Evolutionary conservation across 2,329 filamentous ascomycete species (phyloP).

Genomic region (Arthrobotrys entomopaga): DNA sequence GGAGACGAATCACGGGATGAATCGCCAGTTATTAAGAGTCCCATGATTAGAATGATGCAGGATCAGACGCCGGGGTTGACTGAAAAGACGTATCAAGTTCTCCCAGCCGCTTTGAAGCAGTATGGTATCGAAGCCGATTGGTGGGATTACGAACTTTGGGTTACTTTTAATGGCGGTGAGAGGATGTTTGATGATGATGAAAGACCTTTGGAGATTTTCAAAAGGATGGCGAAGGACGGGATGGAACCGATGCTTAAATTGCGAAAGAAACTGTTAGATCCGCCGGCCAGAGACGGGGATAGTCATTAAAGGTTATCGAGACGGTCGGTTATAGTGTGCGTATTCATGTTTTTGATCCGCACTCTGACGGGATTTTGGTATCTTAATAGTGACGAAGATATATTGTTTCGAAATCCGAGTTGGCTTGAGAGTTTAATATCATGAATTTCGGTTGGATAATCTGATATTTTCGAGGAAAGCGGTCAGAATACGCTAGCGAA

Average conservation of each 20-base stretch:
- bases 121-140: constrained; percentile 2
- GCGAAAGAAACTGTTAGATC: background rate
- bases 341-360: too few relatives aligned
- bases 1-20: background rate
- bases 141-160: constrained; percentile 16
- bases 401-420: too few relatives aligned
- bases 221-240: constrained; percentile 12
- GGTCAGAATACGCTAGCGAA: too few relatives aligned
- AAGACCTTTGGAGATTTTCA: constrained; percentile 11
- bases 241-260: constrained; percentile 7
- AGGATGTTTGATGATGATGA: constrained; percentile 19
- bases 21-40: background rate
- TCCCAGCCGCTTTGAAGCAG: constrained; percentile 5
- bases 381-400: too few relatives aligned
- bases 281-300: background rate
- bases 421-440: too few relatives aligned
- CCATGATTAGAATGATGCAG: constrained; percentile 1
- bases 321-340: background rate
- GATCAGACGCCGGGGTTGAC: background rate
- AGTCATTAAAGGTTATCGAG: background rate
- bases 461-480: too few relatives aligned
- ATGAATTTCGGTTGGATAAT: too few relatives aligned
- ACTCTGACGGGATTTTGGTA: too few relatives aligned
- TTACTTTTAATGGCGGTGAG: constrained; percentile 8
- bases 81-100: constrained; percentile 13